Evolutionary conservation across 2,329 filamentous ascomycete genomes (phyloP).

Genomic region (Beauveria brongniartii): DNA sequence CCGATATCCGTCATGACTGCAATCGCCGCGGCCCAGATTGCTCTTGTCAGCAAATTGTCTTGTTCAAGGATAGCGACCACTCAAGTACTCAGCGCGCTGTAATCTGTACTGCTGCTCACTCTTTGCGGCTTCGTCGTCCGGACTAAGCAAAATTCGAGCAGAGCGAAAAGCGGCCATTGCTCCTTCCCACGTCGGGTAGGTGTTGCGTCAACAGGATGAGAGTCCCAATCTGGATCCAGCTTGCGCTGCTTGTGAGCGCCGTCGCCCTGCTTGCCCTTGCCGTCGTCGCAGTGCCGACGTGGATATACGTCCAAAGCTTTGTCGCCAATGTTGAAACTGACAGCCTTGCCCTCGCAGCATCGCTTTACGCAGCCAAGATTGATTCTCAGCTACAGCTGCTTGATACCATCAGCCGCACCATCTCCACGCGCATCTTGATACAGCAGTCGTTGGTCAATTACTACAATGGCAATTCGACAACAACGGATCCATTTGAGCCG

Average conservation of each 20-base stretch:
- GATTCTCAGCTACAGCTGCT: conserved; percentile 71
- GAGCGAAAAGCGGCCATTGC: too few relatives aligned
- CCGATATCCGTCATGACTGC: too few relatives aligned
- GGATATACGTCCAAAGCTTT: conserved; percentile 49
- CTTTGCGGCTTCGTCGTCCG: too few relatives aligned
- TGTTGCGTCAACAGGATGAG: conserved; percentile 49
- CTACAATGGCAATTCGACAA: conserved; percentile 47
- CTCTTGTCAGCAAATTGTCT: too few relatives aligned
- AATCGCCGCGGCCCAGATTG: too few relatives aligned
- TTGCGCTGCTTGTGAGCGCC: conserved; percentile 69
- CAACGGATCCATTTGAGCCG: conserved; percentile 47
- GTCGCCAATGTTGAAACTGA: conserved; percentile 45
- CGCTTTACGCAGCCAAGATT: conserved; percentile 77
- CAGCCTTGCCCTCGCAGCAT: conserved; percentile 69
- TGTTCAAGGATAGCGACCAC: too few relatives aligned
- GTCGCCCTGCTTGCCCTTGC: conserved; percentile 67
- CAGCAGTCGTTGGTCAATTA: conserved; percentile 45
- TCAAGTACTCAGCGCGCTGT: too few relatives aligned
- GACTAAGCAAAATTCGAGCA: too few relatives aligned
- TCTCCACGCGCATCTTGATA: conserved; percentile 58
- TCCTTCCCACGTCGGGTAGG: too few relatives aligned
- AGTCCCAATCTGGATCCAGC: conserved; percentile 80
- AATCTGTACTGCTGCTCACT: too few relatives aligned
- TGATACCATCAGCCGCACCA: conserved; percentile 63
- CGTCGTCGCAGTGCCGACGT: conserved; percentile 71